Evolutionary conservation across 192 early-diverging fungal genomes (phyloP).

Genomic region (Neocallimastix lanati): DNA sequence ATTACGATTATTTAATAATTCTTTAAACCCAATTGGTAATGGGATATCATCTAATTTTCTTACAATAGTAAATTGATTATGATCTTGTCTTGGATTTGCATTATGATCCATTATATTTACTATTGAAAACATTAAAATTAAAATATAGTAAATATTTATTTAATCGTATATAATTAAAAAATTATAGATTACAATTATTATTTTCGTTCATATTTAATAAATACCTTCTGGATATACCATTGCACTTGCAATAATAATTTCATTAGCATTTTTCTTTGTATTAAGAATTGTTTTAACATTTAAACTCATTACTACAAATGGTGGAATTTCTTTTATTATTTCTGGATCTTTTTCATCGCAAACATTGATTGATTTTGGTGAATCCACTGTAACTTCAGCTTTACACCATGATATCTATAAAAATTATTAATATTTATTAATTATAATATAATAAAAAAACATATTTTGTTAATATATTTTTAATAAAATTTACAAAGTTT

Average conservation of each 20-base stretch:
- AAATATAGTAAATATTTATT: too few relatives aligned
- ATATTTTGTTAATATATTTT: too few relatives aligned
- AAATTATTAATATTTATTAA: too few relatives aligned
- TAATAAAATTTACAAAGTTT: too few relatives aligned
- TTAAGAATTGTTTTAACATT: constrained; percentile 72
- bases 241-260: constrained; percentile 63
- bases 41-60: constrained; percentile 51
- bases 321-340: constrained; percentile 35
- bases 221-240: constrained; percentile 56
- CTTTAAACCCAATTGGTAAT: constrained; percentile 63
- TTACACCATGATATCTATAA: constrained; percentile 77
- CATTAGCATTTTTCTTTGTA: constrained; percentile 60
- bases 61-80: constrained; percentile 46
- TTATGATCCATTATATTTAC: constrained; percentile 34
- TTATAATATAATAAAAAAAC: too few relatives aligned
- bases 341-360: constrained; percentile 31
- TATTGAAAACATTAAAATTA: too few relatives aligned
- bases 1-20: constrained; percentile 20
- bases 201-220: too few relatives aligned
- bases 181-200: too few relatives aligned
- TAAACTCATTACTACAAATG: constrained; percentile 71
- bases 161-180: too few relatives aligned
- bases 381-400: constrained; percentile 39
- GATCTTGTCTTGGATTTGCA: constrained; percentile 16
- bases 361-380: constrained; percentile 49